Percentiles rank a stretch among this genome's conserved stretches.
Conservation (phyloP, 495 filamentous ascomycete genomes). For the Parmelia sp. region DNA sequence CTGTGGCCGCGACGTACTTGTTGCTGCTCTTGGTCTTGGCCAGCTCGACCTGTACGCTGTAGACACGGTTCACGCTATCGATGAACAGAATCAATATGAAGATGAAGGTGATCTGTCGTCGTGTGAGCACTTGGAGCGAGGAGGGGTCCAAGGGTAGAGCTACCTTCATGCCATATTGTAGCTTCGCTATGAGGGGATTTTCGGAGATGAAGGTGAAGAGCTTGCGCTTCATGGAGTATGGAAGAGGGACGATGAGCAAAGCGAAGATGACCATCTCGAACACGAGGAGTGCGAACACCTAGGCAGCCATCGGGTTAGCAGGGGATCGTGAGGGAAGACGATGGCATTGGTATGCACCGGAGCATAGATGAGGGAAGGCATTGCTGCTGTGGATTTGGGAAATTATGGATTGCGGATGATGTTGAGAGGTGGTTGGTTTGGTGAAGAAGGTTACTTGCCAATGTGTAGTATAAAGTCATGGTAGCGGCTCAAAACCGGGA, state of each 20-base stretch:
- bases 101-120: conserved; percentile 84
- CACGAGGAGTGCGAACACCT: conserved; percentile 93
- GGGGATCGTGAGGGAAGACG: not conserved
- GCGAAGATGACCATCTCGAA: conserved; percentile 91
- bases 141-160: not conserved
- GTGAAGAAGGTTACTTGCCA: conserved; percentile 56
- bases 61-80: conserved; percentile 97
- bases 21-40: conserved; percentile 47
- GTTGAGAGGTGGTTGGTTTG: conserved; percentile 5
- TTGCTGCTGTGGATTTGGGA: conserved; percentile 16
- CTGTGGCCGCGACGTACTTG: conserved; percentile 31
- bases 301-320: conserved; percentile 22
- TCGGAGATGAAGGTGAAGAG: conserved; percentile 92
- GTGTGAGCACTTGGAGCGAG: conserved; percentile 26
- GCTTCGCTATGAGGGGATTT: conserved; percentile 70
- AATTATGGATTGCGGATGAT: conserved; percentile 2
- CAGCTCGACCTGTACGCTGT: conserved; percentile 88
- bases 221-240: conserved; percentile 77
- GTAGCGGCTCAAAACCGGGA: conserved; percentile 35
- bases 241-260: conserved; percentile 84
- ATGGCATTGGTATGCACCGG: conserved; percentile 24
- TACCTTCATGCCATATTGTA: conserved; percentile 77
- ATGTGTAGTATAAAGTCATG: conserved; percentile 98
- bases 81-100: conserved; percentile 98
- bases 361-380: conserved; percentile 36